Base-by-base conservation (phyloP, 805 yeast genomes). In the Blastobotrys parvus region DNA sequence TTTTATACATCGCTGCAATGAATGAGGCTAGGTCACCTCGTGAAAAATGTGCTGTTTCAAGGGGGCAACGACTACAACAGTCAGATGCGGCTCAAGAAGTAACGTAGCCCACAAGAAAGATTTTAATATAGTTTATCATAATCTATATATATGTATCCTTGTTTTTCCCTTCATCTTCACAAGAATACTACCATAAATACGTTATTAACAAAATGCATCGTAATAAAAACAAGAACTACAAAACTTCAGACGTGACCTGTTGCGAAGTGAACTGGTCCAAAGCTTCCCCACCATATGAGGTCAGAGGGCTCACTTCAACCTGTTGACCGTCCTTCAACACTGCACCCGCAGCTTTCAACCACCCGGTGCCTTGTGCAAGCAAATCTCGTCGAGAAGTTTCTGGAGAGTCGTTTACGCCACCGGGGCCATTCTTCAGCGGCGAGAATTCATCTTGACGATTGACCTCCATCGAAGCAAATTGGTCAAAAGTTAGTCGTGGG, bases 401-500 rank as follows among this genome's bases (percentile, higher is more conserved):
- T 22, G 97, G 94, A 39, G 86, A 81, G 64, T 90, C 97, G 56
- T 76, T 78, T 18, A 70, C 67, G n/a, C 94, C 73, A 17, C 88
- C 94, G 11, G 82, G 77, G 1, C 86, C 94, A 63, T 92, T 92
- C 59, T 92, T 92, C 63, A 92, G 74, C 2, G 98, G 98, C 16
- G 95, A 82, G 58, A 92, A 92, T 63, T 92, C 98, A 45, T 78
- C 79, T 3, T 67, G 49, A 61, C 99, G 77, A 31, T 76, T 82
- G 18, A 92, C 98, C 66, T 92, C 98, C 45, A 92, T 71, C 59
- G 94, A 85, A 1, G 95, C 98, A 61, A 92, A 92, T 55, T 75
- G 76, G 13, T 61, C 59, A 48, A 89, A 59, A 10, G 75, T 72
- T 29, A 92, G 81, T 23, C 79, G 74, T 39, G 89, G 89, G 65